Evolutionary conservation across 2,329 filamentous ascomycete genomes (phyloP), one percentile per base, ranked within the genome.

Genomic region (Aspergillus sp.): DNA sequence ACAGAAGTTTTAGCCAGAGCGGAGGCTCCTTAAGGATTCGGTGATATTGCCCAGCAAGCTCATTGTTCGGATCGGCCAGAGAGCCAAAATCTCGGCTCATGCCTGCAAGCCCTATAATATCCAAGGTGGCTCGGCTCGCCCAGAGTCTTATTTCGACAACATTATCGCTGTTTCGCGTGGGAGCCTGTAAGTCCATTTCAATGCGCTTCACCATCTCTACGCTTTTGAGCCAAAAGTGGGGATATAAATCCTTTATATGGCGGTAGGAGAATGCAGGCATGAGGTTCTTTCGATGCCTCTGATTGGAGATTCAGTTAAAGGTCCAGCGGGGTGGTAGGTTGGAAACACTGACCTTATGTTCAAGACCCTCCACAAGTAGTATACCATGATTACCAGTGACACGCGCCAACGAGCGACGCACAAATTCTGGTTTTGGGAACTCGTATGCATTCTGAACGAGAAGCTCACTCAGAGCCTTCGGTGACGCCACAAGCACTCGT

Each of bases 231-330:
- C 91, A 96, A 73, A 97, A 96, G 6, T 89, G 77, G 0, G 91
- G 88, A 66, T 96, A 95, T 14, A 96, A 77, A 58, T 93, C 84
- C 70, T 95, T 96, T 71, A 96, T 80, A 67, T 96, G 90, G 21
- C 91, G 84, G 69, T 91, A 96, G n/a, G 86, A 82, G 72, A 96
- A 96, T 2, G 91, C 90, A 0, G 91, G 91, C 77, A 88, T 85
- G 17, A 96, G 83, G 57, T 88, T 86, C 71, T 90, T 92, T 47
- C 93, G 84, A 76, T 92, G 90, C 21, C 62, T 63, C 75, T 79
- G 6, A 9, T 4, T 6, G 27, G 12, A 27, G 7, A 11, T 41
- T 59, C 46, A 58, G 61, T 14, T 56, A 40, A 33, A 24, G 31
- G 33, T n/a, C 8, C 40, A 31, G 19, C 21, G 5, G 14, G 14